Evolutionary conservation across 2,329 filamentous ascomycete species (phyloP), one percentile per base, ranked within the genome.

Genomic region (Pleoardoris graminearum): DNA sequence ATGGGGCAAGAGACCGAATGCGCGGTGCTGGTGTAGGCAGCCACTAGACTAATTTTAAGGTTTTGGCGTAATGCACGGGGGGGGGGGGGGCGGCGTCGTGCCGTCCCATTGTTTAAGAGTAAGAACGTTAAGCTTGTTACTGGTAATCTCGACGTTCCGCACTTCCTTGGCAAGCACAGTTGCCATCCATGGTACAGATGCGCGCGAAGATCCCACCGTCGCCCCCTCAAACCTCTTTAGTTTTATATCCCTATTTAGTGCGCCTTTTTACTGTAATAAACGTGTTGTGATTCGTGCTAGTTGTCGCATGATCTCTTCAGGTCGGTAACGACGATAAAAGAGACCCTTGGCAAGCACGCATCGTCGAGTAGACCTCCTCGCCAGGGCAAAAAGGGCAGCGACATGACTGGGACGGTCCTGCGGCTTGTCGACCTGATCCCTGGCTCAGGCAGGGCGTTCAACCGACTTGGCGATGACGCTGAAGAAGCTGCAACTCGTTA

Each of bases 1-100:
- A n/a, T n/a, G n/a, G n/a, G n/a, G n/a, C n/a, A n/a, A n/a, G n/a
- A n/a, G n/a, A n/a, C n/a, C n/a, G n/a, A n/a, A n/a, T n/a, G n/a
- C n/a, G n/a, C n/a, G n/a, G n/a, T n/a, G n/a, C n/a, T n/a, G n/a
- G n/a, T n/a, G n/a, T n/a, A n/a, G n/a, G n/a, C n/a, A n/a, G n/a
- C n/a, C 6, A 5, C 10, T 27, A 27, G 25, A 27, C 69, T 51
- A 55, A 66, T 16, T 77, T 81, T 53, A 73, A 80, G 14, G 82
- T 86, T 36, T 74, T 84, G 8, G 84, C 83, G 73, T 85, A 21
- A 85, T 82, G 2, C 78, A n/a, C n/a, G n/a, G n/a, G n/a, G n/a
- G n/a, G n/a, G n/a, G n/a, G n/a, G n/a, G n/a, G n/a, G n/a, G 84
- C 50, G 75, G 85, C 57, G 59, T 77, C 1, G 63, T 72, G 30